Base-by-base conservation (phyloP, 148 eudicot species). In the Pharnaceum exiguum region DNA sequence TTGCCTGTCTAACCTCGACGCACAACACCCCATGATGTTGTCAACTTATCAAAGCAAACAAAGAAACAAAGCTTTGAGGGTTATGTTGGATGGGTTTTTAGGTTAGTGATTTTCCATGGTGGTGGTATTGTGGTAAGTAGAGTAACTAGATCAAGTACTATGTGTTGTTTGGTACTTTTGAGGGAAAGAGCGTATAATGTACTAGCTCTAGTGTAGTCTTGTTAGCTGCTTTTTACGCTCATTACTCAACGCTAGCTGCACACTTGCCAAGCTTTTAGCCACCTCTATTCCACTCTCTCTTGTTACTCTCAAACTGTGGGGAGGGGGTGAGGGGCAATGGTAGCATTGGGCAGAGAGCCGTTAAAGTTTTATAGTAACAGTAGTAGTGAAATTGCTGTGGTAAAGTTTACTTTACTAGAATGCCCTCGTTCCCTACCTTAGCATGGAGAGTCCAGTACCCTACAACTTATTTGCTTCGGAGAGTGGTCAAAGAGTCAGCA, bases 11-110 rank as follows among this genome's bases (percentile, higher is more conserved):
- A 85, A 43, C 46, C 73, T 83, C 23, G 98, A 88, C 18, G 72
- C 74, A 54, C 90, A 88, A 46, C 96, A 71, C 40, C 98, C 98
- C 98, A 87, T 87, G 57, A 68, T 68, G 27, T 43, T 7, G 3
- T 2, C 8, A 51, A n/a, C 56, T 27, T 46, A 33, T 10, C 32
- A 26, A 65, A 12, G 24, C 24, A 37, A 17, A 19, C 12, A 49
- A n/a, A n/a, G n/a, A n/a, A n/a, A n/a, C n/a, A n/a, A n/a, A n/a
- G n/a, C n/a, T n/a, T n/a, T n/a, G n/a, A n/a, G n/a, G n/a, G n/a
- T n/a, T n/a, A n/a, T n/a, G n/a, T n/a, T n/a, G n/a, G n/a, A n/a
- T n/a, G n/a, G n/a, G n/a, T n/a, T n/a, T n/a, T n/a, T n/a, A n/a
- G n/a, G n/a, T n/a, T n/a, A n/a, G n/a, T n/a, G n/a, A n/a, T n/a